A percentile compares a stretch with the other conserved stretches of the same genome.
phyloP scores from a whole-genome alignment of 192 early-diverging fungal species.

The Umbelopsis sp. region DNA sequence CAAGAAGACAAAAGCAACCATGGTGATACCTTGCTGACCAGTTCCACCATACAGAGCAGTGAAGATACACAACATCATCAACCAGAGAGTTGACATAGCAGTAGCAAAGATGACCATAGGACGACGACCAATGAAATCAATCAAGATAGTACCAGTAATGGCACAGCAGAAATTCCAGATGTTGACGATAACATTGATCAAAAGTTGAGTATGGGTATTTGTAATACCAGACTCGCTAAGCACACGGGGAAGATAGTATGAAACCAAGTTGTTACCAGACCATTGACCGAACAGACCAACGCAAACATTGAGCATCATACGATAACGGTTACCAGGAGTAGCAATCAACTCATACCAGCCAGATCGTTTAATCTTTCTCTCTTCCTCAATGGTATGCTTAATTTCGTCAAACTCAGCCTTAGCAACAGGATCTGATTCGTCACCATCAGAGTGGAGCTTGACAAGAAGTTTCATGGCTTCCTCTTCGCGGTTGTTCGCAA shows the following conservation, averaged over 20 bases:
- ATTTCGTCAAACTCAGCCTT: slow-evolving; percentile 67
- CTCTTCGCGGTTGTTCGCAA: slow-evolving; percentile 51
- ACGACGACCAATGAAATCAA: slow-evolving; percentile 44
- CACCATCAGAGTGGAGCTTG: slow-evolving; percentile 51
- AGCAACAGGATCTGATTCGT: slow-evolving; percentile 49
- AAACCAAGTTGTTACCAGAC: slow-evolving; percentile 39
- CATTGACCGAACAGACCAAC: slow-evolving; percentile 45
- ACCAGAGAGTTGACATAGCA: slow-evolving; percentile 10
- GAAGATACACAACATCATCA: slow-evolving; percentile 16
- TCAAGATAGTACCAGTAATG: slow-evolving; percentile 36
- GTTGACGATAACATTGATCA: slow-evolving; percentile 34
- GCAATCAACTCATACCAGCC: background rate
- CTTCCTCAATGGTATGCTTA: slow-evolving; percentile 57
- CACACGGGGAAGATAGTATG: slow-evolving; percentile 30
- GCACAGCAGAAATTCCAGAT: slow-evolving; percentile 39
- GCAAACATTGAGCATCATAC: slow-evolving; percentile 48
- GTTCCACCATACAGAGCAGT: slow-evolving; percentile 10
- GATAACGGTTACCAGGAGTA: slow-evolving; percentile 36
- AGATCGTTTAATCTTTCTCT: slow-evolving; percentile 51
- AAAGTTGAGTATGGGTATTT: slow-evolving; percentile 31
- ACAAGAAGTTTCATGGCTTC: slow-evolving; percentile 54
- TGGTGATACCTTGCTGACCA: slow-evolving; percentile 29
- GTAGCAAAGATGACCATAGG: slow-evolving; percentile 40
- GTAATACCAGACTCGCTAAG: slow-evolving; percentile 29
- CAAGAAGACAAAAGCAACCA: slow-evolving; percentile 36